Percentiles rank a stretch among this genome's conserved stretches.
phyloP scores from a whole-genome alignment of 1,284 basidiomycete species.

The Boletus albobrunnescens region DNA sequence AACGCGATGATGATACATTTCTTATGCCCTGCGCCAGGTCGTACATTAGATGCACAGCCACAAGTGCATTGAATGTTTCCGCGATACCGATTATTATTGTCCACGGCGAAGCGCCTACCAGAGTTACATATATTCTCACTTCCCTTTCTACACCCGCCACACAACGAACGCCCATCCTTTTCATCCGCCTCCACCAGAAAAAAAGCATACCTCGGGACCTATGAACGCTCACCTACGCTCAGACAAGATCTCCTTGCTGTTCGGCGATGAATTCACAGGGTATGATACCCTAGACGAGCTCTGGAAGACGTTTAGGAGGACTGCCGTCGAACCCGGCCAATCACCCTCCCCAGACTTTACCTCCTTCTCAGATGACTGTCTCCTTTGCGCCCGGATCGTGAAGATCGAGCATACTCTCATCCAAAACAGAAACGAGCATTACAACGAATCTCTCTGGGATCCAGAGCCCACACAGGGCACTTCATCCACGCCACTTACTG shows the following conservation, averaged over 20 bases:
- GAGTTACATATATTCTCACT: constrained; percentile 9
- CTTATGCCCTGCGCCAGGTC: too few species aligned
- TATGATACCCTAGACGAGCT: constrained; percentile 4
- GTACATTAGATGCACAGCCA: not conserved
- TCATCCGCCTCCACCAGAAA: not conserved
- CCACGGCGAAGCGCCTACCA: constrained; percentile 13
- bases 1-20: too few species aligned
- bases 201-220: not conserved
- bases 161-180: constrained; percentile 5
- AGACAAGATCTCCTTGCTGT: constrained; percentile 11
- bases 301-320: constrained; percentile 23
- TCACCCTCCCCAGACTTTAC: constrained; percentile 18
- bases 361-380: constrained; percentile 30
- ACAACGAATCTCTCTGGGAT: not conserved
- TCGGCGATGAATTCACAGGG: not conserved
- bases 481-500: not conserved
- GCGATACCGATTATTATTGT: not conserved
- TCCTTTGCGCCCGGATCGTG: constrained; percentile 25
- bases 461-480: too few species aligned
- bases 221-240: constrained; percentile 17
- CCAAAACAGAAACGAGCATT: not conserved
- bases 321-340: constrained; percentile 30
- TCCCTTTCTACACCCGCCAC: constrained; percentile 13
- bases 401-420: not conserved
- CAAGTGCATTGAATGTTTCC: not conserved